Evolutionary conservation across 2,329 filamentous ascomycete genomes (phyloP).

Genomic region (Arthrobotrys sinensis): DNA sequence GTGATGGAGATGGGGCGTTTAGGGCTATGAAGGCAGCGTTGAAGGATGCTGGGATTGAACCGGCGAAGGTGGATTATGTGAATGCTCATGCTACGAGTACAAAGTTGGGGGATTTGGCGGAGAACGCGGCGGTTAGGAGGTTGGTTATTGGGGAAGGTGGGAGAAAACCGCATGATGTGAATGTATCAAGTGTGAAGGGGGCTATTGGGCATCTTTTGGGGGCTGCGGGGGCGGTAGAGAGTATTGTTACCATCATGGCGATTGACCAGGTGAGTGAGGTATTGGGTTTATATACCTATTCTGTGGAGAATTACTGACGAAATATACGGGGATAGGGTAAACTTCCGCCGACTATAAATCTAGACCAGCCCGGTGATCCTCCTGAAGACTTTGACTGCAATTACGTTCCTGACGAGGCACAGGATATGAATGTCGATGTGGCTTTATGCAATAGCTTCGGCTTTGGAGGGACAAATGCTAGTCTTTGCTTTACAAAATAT

Average conservation of each 20-base stretch:
- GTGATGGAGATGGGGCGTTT: conserved; percentile 84
- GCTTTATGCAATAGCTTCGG: conserved; percentile 96
- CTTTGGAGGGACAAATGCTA: conserved; percentile 96
- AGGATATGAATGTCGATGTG: conserved; percentile 79
- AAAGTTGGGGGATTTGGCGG: conserved; percentile 85
- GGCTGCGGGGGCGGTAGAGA: conserved; percentile 90
- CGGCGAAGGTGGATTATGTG: conserved; percentile 85
- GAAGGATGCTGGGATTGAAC: conserved; percentile 78
- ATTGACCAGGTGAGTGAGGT: conserved; percentile 79
- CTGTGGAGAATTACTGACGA: background rate
- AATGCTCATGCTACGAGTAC: conserved; percentile 97
- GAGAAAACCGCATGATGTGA: conserved; percentile 76
- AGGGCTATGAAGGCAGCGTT: conserved; percentile 89
- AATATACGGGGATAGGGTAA: conserved; percentile 73
- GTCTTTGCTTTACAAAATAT: conserved; percentile 79
- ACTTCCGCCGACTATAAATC: conserved; percentile 89
- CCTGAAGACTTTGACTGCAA: conserved; percentile 82
- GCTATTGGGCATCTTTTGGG: conserved; percentile 92
- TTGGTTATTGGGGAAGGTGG: conserved; percentile 82
- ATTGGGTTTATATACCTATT: conserved; percentile 17
- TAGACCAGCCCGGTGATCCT: conserved; percentile 74
- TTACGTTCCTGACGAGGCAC: conserved; percentile 81
- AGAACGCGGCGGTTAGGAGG: conserved; percentile 84
- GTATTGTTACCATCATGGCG: conserved; percentile 85
- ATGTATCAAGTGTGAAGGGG: conserved; percentile 94